A percentile compares a stretch with the other conserved stretches of the same genome.
Evolutionary conservation across 2,329 filamentous ascomycete genomes (phyloP).

Genomic region (Emergomyces africanus): DNA sequence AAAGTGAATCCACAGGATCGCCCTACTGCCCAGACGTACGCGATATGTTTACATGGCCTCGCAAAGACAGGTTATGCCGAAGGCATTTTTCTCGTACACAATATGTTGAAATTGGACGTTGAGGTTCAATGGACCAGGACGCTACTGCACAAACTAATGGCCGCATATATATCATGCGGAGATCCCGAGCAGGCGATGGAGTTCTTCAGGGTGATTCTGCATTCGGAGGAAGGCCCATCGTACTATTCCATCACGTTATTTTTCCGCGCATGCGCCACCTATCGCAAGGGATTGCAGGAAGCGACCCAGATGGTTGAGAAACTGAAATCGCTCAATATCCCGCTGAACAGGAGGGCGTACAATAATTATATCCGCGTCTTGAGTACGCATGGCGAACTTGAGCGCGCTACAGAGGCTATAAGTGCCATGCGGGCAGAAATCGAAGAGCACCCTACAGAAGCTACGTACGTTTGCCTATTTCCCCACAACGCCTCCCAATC

Average conservation of each 20-base stretch:
- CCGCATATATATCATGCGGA: slow-evolving; percentile 63
- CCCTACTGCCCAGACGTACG: slow-evolving; percentile 63
- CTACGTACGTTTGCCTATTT: slow-evolving; percentile 50
- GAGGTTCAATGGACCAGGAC: slow-evolving; percentile 62
- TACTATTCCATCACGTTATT: slow-evolving; percentile 70
- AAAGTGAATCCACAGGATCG: slow-evolving; percentile 50
- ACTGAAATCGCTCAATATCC: slow-evolving; percentile 61
- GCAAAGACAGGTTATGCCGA: slow-evolving; percentile 47
- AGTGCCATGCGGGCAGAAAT: slow-evolving; percentile 53
- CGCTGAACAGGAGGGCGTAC: slow-evolving; percentile 61
- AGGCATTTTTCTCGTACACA: slow-evolving; percentile 64
- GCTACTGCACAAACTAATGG: slow-evolving; percentile 74
- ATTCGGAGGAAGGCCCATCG: slow-evolving; percentile 71
- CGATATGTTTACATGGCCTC: slow-evolving; percentile 63
- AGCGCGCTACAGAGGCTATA: slow-evolving; percentile 54
- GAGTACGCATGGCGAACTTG: slow-evolving; percentile 57
- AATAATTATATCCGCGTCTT: slow-evolving; percentile 65
- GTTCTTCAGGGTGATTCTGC: slow-evolving; percentile 76
- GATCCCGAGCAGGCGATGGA: slow-evolving; percentile 54
- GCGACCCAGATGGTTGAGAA: slow-evolving; percentile 42
- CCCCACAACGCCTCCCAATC: too few species aligned
- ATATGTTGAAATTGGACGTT: slow-evolving; percentile 90
- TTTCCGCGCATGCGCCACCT: slow-evolving; percentile 62
- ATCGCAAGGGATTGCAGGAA: slow-evolving; percentile 29
- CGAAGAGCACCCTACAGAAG: slow-evolving; percentile 53